Evolutionary conservation across 305 asterid species (phyloP).

Genomic region (Solanum hybrid): DNA sequence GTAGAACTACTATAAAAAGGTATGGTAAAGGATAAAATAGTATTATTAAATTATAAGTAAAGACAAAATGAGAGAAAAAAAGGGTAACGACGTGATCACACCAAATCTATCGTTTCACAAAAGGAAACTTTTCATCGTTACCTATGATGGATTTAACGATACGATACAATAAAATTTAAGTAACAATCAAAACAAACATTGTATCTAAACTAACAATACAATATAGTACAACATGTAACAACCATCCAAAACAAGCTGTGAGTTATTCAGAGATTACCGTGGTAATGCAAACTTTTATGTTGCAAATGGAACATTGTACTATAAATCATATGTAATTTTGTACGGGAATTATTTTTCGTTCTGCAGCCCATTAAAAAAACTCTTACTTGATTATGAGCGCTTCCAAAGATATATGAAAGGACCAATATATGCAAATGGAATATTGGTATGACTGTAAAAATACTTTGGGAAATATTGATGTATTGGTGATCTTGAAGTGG

Average conservation of each 20-base stretch:
- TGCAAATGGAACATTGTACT: background rate
- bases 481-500: background rate
- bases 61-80: background rate
- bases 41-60: background rate
- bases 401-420: background rate
- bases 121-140: background rate
- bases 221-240: background rate
- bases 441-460: background rate
- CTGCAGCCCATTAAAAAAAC: background rate
- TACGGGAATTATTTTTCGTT: background rate
- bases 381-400: background rate
- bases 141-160: background rate
- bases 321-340: background rate
- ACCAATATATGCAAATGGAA: background rate
- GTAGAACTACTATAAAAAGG: background rate
- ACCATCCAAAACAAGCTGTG: background rate
- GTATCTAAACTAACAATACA: background rate
- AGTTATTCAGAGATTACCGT: background rate
- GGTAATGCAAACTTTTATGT: background rate
- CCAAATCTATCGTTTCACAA: background rate
- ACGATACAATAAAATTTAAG: background rate
- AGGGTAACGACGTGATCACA: background rate
- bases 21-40: background rate
- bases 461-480: background rate
- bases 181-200: background rate